phyloP scores from a whole-genome alignment of 805 yeast genomes.

The Tetrapisispora iriomotensis region DNA sequence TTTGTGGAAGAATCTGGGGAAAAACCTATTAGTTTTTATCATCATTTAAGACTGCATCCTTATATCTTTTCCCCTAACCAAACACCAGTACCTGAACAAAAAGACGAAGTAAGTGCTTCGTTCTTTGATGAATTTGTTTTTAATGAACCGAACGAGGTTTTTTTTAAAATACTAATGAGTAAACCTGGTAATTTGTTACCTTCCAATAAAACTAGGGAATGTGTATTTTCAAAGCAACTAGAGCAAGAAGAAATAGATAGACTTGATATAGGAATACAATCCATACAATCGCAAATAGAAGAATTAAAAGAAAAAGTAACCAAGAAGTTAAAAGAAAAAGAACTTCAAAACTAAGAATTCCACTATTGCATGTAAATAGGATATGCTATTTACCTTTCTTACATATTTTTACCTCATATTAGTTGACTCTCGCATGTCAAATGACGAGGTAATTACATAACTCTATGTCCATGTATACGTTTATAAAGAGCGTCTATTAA shows the following conservation, averaged over 20 bases:
- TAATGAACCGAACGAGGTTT: constrained; percentile 87
- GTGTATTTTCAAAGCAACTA: constrained; percentile 39
- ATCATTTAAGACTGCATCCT: constrained; percentile 87
- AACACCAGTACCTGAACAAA: constrained; percentile 14
- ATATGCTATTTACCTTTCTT: not conserved
- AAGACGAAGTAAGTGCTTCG: constrained; percentile 44
- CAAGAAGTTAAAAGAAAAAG: constrained; percentile 14
- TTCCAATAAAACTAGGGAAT: constrained; percentile 30
- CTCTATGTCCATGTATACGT: too few relatives aligned
- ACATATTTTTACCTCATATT: too few relatives aligned
- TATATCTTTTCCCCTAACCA: constrained; percentile 35
- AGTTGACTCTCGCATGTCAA: too few relatives aligned
- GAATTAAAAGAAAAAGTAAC: constrained; percentile 32
- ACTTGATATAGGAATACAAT: constrained; percentile 36
- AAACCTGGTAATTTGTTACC: constrained; percentile 50
- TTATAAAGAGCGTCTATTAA: too few relatives aligned
- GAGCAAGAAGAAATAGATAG: constrained; percentile 60
- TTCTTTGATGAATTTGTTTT: constrained; percentile 87
- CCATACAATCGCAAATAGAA: constrained; percentile 37
- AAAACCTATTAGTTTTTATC: constrained; percentile 76
- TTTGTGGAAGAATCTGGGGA: constrained; percentile 83
- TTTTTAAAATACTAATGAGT: constrained; percentile 67
- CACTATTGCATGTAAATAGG: not conserved
- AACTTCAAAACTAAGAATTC: not conserved
- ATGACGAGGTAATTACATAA: too few relatives aligned